phyloP scores from a whole-genome alignment of 108 stramenopile species.

The Skeletonema potamos region DNA sequence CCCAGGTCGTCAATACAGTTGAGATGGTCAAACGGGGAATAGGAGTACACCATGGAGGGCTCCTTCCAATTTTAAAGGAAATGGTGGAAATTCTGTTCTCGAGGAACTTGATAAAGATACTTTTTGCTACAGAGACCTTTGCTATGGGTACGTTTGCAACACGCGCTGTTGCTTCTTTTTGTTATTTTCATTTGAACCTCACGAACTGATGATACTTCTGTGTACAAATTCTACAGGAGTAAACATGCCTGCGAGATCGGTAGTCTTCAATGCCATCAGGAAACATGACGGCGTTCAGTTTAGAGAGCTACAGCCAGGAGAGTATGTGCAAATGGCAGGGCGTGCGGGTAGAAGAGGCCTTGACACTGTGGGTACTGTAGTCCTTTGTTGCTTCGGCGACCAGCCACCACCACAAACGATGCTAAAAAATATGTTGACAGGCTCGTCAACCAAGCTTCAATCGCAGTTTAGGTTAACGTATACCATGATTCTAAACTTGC shows the following conservation, averaged over 20 bases:
- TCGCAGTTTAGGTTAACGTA: constrained; percentile 96
- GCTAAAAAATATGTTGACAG: constrained; percentile 89
- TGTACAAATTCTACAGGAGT: constrained; percentile 94
- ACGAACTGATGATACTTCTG: background rate
- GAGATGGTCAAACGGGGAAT: constrained; percentile 93
- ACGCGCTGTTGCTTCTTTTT: background rate
- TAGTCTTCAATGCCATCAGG: constrained; percentile 93
- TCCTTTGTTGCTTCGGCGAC: constrained; percentile 72
- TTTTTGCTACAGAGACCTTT: constrained; percentile 99
- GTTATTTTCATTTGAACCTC: background rate
- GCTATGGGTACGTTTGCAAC: constrained; percentile 75
- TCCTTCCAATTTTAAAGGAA: constrained; percentile 97
- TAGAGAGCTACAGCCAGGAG: constrained; percentile 80
- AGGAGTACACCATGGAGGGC: constrained; percentile 97
- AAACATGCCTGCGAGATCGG: constrained; percentile 97
- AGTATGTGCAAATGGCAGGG: constrained; percentile 99
- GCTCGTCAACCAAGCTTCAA: constrained; percentile 80
- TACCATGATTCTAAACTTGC: constrained; percentile 96
- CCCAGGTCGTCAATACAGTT: constrained; percentile 86
- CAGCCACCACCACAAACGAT: constrained; percentile 68
- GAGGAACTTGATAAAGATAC: constrained; percentile 89
- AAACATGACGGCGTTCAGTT: constrained; percentile 96
- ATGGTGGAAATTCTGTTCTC: constrained; percentile 96
- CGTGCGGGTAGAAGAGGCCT: constrained; percentile 96
- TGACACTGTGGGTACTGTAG: constrained; percentile 88